Evolutionary conservation across 257 asterid species (phyloP).

Genomic region (Asclepias syriaca): DNA sequence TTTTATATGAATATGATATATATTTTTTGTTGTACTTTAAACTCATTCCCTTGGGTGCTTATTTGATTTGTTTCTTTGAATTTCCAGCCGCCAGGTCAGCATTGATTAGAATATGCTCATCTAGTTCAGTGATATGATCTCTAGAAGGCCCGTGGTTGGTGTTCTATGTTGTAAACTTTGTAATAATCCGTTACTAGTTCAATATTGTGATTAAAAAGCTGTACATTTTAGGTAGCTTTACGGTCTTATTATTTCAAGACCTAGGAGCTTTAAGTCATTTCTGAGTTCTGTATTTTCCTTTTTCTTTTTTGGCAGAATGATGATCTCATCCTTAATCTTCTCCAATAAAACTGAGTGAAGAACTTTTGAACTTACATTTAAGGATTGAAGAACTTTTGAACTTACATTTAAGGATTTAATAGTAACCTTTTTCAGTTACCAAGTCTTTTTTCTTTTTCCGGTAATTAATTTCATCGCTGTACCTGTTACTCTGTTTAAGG

Average conservation of each 20-base stretch:
- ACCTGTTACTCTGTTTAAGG: no score
- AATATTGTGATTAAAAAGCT: conserved; percentile 19
- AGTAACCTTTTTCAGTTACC: no score
- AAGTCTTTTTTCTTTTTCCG: not conserved
- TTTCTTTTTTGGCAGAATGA: not conserved
- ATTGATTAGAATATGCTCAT: conserved; percentile 32
- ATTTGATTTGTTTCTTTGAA: conserved; percentile 16
- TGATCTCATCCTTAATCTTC: not conserved
- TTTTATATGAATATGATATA: not conserved
- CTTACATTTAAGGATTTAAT: no score
- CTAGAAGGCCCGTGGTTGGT: conserved; percentile 16
- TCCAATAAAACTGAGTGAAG: not conserved
- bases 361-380: not conserved
- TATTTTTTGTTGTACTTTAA: not conserved
- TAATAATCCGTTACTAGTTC: conserved; percentile 20
- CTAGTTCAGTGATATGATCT: conserved; percentile 8
- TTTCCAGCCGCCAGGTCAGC: conserved; percentile 42
- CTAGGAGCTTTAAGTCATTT: not conserved
- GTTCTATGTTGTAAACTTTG: conserved; percentile 23
- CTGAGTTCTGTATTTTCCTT: not conserved
- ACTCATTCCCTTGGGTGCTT: not conserved
- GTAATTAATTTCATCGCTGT: no score
- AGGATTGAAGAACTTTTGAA: not conserved
- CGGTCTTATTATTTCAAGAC: conserved; percentile 11
- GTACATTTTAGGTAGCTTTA: conserved; percentile 24